These are phyloP conservation scores for Fusarium armeniacum DNA, from an alignment of 2,329 filamentous ascomycete species.

Conservation along the genomic window DNA sequence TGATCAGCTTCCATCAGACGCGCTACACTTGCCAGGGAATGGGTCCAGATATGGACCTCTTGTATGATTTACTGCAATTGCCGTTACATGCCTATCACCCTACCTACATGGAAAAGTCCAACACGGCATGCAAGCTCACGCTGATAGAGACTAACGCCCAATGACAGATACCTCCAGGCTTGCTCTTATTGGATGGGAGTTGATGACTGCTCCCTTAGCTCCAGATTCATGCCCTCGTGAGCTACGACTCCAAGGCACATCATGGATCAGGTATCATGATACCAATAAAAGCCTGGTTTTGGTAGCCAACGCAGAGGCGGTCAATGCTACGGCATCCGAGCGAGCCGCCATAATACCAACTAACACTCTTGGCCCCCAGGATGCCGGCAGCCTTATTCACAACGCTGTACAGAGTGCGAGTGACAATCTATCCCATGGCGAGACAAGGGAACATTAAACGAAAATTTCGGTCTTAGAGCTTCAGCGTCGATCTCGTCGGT, in stretches of 20 bases:
- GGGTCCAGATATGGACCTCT: conserved; percentile 34
- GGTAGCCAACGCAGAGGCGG: conserved; percentile 31
- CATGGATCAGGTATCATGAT: conserved; percentile 38
- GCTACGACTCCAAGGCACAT: conserved; percentile 44
- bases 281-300: conserved; percentile 32
- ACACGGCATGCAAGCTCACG: conserved; percentile 37
- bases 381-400: conserved; percentile 2
- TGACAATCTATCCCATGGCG: not conserved
- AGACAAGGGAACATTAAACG: conserved; percentile 25
- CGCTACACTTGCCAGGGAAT: conserved; percentile 5
- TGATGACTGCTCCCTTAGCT: conserved; percentile 40
- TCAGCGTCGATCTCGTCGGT: conserved; percentile 14
- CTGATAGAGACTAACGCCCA: conserved; percentile 27
- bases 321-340: conserved; percentile 38
- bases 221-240: conserved; percentile 46
- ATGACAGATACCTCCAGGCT: conserved; percentile 23
- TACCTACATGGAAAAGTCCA: conserved; percentile 19
- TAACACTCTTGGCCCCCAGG: conserved; percentile 1
- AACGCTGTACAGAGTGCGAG: not conserved
- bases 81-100: conserved; percentile 31
- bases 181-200: conserved; percentile 16
- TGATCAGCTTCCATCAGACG: not conserved
- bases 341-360: conserved; percentile 30
- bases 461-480: conserved; percentile 31
- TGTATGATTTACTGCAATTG: conserved; percentile 23